Conservation (phyloP, 768 basidiomycete genomes). For the Lactarius sanguifluus region DNA sequence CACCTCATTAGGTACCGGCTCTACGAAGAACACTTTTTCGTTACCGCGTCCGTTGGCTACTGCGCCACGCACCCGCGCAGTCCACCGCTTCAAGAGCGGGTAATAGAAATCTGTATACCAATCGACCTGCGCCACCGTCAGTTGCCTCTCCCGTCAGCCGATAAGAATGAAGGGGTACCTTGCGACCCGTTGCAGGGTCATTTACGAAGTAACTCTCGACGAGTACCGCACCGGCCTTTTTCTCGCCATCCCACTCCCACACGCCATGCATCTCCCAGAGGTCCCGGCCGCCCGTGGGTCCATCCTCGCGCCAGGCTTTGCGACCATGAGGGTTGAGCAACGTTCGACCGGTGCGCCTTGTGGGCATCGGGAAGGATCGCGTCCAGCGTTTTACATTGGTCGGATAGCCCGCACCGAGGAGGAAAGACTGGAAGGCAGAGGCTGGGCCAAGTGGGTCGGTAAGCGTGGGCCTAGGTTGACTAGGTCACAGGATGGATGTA, state of each 20-base stretch:
- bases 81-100: constrained; percentile 73
- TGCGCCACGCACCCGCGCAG: constrained; percentile 51
- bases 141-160: no score
- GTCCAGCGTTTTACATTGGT: constrained; percentile 77
- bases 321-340: constrained; percentile 59
- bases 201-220: constrained; percentile 82
- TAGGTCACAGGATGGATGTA: constrained; percentile 26
- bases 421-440: constrained; percentile 84
- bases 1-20: constrained; percentile 94
- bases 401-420: constrained; percentile 86
- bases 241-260: constrained; percentile 80
- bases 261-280: constrained; percentile 92
- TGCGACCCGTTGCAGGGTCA: constrained; percentile 60
- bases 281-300: constrained; percentile 71
- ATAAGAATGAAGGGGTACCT: constrained; percentile 42
- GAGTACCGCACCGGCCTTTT: constrained; percentile 68
- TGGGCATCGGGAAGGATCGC: constrained; percentile 88
- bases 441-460: constrained; percentile 42
- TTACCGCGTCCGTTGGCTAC: constrained; percentile 36
- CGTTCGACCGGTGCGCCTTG: constrained; percentile 55
- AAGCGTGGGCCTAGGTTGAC: neutral
- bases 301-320: constrained; percentile 71
- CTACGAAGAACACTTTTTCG: constrained; percentile 70
- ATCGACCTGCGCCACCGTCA: constrained; percentile 52
- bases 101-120: constrained; percentile 88